Conservation (phyloP, 345 rosid species). For the Punica granatum region DNA sequence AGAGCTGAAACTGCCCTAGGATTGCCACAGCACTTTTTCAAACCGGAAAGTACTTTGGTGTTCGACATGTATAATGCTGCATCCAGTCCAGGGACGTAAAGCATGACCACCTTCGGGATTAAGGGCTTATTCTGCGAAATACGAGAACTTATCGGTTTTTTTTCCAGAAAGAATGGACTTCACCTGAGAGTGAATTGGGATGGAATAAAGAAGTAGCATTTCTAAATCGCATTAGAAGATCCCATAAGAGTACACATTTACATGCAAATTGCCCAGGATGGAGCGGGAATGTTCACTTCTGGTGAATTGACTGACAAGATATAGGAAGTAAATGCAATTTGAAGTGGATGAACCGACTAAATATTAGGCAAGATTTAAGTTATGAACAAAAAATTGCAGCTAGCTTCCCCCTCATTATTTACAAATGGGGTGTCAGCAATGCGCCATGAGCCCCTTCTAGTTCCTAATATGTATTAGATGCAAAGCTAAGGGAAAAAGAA, state of each 20-base stretch:
- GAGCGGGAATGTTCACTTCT: background rate
- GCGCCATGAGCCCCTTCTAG: background rate
- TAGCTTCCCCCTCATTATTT: background rate
- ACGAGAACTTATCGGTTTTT: conserved; percentile 6
- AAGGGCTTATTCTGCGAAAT: conserved; percentile 82
- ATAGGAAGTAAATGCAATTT: background rate
- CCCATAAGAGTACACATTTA: background rate
- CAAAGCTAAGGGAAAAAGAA: background rate
- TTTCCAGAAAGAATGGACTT: background rate
- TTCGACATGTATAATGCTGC: conserved; percentile 76
- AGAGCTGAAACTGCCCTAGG: conserved; percentile 69
- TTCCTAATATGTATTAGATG: background rate
- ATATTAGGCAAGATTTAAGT: background rate
- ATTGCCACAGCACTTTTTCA: conserved; percentile 65
- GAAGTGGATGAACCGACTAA: background rate
- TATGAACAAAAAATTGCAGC: background rate
- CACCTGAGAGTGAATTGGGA: background rate
- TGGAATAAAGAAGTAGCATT: background rate
- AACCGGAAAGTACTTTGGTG: conserved; percentile 51
- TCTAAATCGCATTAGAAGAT: background rate
- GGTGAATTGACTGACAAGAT: background rate
- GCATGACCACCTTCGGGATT: conserved; percentile 84
- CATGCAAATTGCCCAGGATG: background rate
- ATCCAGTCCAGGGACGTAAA: conserved; percentile 89
- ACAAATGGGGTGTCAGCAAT: background rate